Percentiles rank a stretch among this genome's conserved stretches.
Evolutionary conservation across 2,329 filamentous ascomycete genomes (phyloP).

Genomic region (Fusarium mundagurra): DNA sequence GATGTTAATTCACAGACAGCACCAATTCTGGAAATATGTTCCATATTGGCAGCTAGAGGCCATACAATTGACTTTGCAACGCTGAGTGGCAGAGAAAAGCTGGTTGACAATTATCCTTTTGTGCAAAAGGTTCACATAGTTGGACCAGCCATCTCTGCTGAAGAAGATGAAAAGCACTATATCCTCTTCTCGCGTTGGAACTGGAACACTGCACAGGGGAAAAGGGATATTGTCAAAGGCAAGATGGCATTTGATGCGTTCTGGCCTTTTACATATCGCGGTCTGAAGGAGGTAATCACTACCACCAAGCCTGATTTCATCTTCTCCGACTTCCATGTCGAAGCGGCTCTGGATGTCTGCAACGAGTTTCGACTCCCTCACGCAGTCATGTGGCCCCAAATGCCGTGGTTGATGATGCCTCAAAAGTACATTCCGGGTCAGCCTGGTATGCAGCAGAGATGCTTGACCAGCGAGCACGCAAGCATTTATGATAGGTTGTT

Average conservation of each 20-base stretch:
- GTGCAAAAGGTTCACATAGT: not conserved
- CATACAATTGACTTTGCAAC: slow-evolving; percentile 11
- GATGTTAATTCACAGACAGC: not conserved
- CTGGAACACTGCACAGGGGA: not conserved
- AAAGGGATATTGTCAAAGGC: not conserved
- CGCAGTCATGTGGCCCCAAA: slow-evolving; percentile 5
- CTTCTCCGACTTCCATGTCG: slow-evolving; percentile 7
- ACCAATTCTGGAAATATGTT: not conserved
- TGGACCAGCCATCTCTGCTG: not conserved
- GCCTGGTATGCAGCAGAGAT: slow-evolving; percentile 1
- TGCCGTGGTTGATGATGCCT: slow-evolving; percentile 12
- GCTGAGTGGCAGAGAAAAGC: not conserved
- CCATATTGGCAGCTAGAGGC: not conserved
- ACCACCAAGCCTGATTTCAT: not conserved
- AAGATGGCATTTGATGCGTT: not conserved
- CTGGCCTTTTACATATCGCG: not conserved
- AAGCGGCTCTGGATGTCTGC: not conserved
- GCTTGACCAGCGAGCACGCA: not conserved
- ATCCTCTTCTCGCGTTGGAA: not conserved
- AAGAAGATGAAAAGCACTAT: not conserved
- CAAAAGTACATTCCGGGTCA: slow-evolving; percentile 5
- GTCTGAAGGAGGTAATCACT: not conserved
- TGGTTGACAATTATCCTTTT: not conserved
- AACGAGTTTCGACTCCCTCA: not conserved
- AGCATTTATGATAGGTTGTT: not conserved